A percentile compares a stretch with the other conserved stretches of the same genome.
Conservation (phyloP, 352 stramenopile species). For the Hyaloperonospora brassicae region DNA sequence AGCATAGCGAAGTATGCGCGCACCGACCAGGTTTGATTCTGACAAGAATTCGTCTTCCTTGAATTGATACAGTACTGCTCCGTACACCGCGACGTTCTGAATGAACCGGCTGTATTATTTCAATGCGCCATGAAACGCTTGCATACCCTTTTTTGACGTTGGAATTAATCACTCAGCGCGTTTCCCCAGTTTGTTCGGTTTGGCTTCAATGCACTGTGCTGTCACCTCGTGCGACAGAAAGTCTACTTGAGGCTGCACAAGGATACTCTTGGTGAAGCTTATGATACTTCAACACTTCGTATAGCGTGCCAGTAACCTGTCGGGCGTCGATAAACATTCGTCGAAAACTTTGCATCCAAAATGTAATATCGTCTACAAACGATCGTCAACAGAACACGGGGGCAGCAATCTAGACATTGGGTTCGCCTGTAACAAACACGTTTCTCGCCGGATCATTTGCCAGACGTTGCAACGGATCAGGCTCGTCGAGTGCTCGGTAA, state of each 20-base stretch:
- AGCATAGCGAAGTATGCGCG: too few species aligned
- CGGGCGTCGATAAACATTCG: neutral
- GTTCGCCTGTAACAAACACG: too few species aligned
- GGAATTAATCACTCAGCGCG: constrained; percentile 10
- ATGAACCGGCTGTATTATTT: constrained; percentile 30
- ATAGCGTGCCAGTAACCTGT: constrained; percentile 9
- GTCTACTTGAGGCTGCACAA: constrained; percentile 6
- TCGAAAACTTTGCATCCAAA: constrained; percentile 3
- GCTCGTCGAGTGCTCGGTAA: too few species aligned
- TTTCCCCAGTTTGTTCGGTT: constrained; percentile 7
- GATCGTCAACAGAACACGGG: too few species aligned
- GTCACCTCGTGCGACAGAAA: constrained; percentile 16
- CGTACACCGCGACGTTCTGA: constrained; percentile 16
- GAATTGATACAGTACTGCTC: constrained; percentile 10
- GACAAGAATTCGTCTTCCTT: too few species aligned
- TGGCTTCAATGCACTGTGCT: neutral
- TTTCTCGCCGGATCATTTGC: too few species aligned
- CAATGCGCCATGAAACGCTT: constrained; percentile 15
- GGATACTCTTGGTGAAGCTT: constrained; percentile 20
- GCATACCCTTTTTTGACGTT: constrained; percentile 12
- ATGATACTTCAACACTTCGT: constrained; percentile 18
- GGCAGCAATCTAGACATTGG: too few species aligned
- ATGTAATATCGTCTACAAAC: constrained; percentile 7
- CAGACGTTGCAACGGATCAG: too few species aligned
- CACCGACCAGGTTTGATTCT: too few species aligned